phyloP scores from a whole-genome alignment of 1,284 basidiomycete genomes.

The Ustilago tritici region DNA sequence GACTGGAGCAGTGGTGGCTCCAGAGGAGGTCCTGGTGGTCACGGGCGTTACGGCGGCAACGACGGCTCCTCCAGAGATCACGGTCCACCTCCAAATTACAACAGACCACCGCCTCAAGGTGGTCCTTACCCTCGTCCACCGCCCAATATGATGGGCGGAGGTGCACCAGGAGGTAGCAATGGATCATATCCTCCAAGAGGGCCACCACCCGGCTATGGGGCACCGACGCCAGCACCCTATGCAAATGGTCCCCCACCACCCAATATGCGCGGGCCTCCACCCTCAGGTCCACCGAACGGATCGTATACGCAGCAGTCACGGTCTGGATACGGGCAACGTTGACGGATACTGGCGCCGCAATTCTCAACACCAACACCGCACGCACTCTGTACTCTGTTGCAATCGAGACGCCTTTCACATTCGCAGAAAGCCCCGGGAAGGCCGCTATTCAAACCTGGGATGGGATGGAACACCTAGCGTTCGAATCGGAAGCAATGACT shows the following conservation, averaged over 20 bases:
- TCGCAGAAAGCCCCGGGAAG: background rate
- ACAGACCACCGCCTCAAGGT: conserved; percentile 32
- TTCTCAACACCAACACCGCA: background rate
- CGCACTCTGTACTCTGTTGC: conserved; percentile 27
- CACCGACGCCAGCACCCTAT: conserved; percentile 23
- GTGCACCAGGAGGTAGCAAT: conserved; percentile 14
- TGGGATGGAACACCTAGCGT: no score
- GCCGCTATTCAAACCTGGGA: no score
- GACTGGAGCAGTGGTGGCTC: conserved; percentile 12
- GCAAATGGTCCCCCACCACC: conserved; percentile 33
- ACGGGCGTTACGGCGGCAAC: conserved; percentile 26
- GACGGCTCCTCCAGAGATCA: conserved; percentile 26
- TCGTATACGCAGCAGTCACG: conserved; percentile 27
- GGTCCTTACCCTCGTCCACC: conserved; percentile 42
- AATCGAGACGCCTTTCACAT: conserved; percentile 16
- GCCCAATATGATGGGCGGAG: conserved; percentile 38
- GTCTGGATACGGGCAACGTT: conserved; percentile 35
- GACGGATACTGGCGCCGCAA: background rate
- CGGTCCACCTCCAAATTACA: conserved; percentile 35
- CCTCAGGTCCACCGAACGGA: conserved; percentile 17
- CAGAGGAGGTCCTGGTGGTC: conserved; percentile 20
- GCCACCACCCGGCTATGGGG: conserved; percentile 44
- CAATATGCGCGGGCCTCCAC: conserved; percentile 38
- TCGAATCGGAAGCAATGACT: background rate
- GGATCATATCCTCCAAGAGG: conserved; percentile 37